Evolutionary conservation across 169 alveolate species (phyloP).

Genomic region (Cryptosporidium sp.): DNA sequence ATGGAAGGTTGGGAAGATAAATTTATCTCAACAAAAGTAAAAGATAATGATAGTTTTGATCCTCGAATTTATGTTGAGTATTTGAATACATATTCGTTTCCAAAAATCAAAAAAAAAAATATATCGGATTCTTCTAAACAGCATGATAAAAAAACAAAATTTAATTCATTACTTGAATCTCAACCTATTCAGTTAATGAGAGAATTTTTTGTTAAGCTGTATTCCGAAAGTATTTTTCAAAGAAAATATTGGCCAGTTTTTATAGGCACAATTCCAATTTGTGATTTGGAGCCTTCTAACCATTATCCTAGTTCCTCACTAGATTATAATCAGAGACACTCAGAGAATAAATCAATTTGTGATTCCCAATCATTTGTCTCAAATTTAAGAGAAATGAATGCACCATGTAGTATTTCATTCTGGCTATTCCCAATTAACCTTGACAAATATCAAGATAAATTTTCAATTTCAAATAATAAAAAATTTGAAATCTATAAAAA

Average conservation of each 20-base stretch:
- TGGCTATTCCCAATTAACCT: constrained; percentile 68
- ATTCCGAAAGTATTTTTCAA: constrained; percentile 4
- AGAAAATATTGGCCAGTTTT: constrained; percentile 79
- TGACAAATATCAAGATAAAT: neutral
- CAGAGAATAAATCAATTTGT: neutral
- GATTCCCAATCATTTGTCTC: constrained; percentile 23
- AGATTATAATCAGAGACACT: neutral
- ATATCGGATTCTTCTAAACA: neutral
- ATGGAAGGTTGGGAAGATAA: constrained; percentile 21
- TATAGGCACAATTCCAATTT: constrained; percentile 76
- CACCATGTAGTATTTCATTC: constrained; percentile 78
- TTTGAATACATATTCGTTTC: constrained; percentile 7
- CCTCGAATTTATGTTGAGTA: constrained; percentile 8
- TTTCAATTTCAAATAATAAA: constrained; percentile 31
- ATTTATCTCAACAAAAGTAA: constrained; percentile 7
- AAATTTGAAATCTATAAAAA: neutral
- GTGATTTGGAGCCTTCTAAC: constrained; percentile 30
- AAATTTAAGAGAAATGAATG: constrained; percentile 70
- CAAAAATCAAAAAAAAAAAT: neutral
- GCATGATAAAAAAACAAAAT: neutral
- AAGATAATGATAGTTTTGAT: constrained; percentile 11
- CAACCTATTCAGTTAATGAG: constrained; percentile 45
- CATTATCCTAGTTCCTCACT: neutral
- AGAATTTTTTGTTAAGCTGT: constrained; percentile 34
- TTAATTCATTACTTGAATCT: neutral